These are phyloP conservation scores for Baorangia bicolor DNA, from an alignment of 768 basidiomycete genomes.

Conservation along the genomic window DNA sequence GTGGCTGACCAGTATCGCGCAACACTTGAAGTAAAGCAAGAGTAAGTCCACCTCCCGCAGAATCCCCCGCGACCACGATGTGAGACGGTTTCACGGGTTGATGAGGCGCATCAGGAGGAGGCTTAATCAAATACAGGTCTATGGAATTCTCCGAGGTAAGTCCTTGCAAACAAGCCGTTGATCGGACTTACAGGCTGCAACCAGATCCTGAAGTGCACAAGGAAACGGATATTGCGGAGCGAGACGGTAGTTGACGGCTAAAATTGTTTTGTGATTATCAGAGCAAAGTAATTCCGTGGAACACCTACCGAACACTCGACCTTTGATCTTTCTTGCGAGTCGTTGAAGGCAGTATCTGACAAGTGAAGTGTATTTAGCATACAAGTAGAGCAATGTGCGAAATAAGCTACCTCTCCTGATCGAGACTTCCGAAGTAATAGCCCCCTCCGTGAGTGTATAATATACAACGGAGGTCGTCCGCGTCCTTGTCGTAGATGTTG, in stretches of 20 bases:
- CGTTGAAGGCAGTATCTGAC: slow-evolving; percentile 73
- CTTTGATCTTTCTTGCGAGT: slow-evolving; percentile 89
- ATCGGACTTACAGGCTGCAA: slow-evolving; percentile 73
- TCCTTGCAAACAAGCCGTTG: neutral
- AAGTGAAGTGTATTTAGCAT: slow-evolving; percentile 2
- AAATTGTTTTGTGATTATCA: slow-evolving; percentile 15
- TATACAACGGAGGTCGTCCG: slow-evolving; percentile 85
- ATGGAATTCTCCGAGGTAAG: neutral
- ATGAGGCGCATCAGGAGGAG: slow-evolving; percentile 78
- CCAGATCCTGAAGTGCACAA: slow-evolving; percentile 82
- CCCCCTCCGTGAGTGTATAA: slow-evolving; percentile 81
- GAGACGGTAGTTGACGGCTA: slow-evolving; percentile 80
- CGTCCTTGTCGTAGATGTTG: slow-evolving; percentile 59
- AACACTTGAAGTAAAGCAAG: slow-evolving; percentile 84
- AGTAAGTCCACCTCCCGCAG: slow-evolving; percentile 87
- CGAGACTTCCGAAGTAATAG: slow-evolving; percentile 82
- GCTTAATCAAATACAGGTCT: slow-evolving; percentile 90
- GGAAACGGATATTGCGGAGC: slow-evolving; percentile 98
- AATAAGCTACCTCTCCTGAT: slow-evolving; percentile 60
- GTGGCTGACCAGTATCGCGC: slow-evolving; percentile 77
- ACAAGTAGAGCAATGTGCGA: neutral
- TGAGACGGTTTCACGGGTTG: slow-evolving; percentile 74
- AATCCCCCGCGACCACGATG: slow-evolving; percentile 88
- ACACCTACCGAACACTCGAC: slow-evolving; percentile 73
- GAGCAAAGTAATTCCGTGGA: neutral